Evolutionary conservation across 129 eudicot species (phyloP).

Genomic region (Flaveria linearis): DNA sequence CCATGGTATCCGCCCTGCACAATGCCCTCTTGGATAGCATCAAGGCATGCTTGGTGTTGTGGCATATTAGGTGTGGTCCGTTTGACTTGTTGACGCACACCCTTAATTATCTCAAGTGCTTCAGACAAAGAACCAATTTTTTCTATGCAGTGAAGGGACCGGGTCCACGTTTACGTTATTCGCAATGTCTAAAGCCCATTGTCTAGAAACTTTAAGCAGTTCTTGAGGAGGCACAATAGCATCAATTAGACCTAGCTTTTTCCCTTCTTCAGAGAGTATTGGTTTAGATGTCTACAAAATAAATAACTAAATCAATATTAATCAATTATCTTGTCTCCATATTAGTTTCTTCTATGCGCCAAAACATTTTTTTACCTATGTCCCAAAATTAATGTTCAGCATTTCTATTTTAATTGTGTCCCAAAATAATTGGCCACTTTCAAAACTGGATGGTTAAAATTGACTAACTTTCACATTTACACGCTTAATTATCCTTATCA

Average conservation of each 20-base stretch:
- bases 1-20: slow-evolving; percentile 82
- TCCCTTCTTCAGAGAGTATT: slow-evolving; percentile 77
- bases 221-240: slow-evolving; percentile 70
- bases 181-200: slow-evolving; percentile 86
- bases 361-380: not conserved
- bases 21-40: slow-evolving; percentile 74
- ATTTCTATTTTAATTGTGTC: not conserved
- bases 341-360: not conserved
- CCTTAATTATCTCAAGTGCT: slow-evolving; percentile 50
- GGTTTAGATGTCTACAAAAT: slow-evolving; percentile 66
- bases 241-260: slow-evolving; percentile 75
- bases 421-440: not conserved
- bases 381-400: not conserved
- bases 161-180: slow-evolving; percentile 65
- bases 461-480: not conserved
- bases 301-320: not conserved
- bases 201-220: slow-evolving; percentile 57
- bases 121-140: slow-evolving; percentile 78
- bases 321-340: not conserved
- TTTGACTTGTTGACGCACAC: slow-evolving; percentile 67
- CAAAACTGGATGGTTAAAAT: not conserved
- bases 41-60: slow-evolving; percentile 89
- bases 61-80: slow-evolving; percentile 63
- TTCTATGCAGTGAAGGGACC: slow-evolving; percentile 73
- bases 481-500: not conserved